Evolutionary conservation across 2,329 filamentous ascomycete genomes (phyloP).

Genomic region (Chrysosporium queenslandicum): DNA sequence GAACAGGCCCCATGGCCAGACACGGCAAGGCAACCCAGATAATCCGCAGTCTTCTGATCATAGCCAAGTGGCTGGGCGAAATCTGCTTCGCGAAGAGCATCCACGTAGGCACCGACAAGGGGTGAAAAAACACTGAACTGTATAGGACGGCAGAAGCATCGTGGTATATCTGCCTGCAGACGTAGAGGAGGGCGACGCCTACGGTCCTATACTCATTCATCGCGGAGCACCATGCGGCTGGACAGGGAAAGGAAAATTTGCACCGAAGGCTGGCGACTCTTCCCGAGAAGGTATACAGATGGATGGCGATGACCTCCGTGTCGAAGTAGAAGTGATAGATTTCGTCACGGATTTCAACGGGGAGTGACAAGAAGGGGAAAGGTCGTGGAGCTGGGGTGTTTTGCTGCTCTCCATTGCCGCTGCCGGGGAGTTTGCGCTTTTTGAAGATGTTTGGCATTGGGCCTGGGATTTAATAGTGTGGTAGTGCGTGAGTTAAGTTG

Average conservation of each 20-base stretch:
- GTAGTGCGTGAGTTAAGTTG: no score
- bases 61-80: slow-evolving; percentile 16
- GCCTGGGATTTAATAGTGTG: no score
- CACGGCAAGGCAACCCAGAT: slow-evolving; percentile 10
- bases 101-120: slow-evolving; percentile 31
- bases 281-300: slow-evolving; percentile 28
- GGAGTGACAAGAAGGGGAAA: slow-evolving; percentile 20
- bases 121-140: slow-evolving; percentile 25
- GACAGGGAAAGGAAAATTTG: slow-evolving; percentile 17
- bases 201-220: no score
- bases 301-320: slow-evolving; percentile 26
- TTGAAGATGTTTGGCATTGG: background rate
- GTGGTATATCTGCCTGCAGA: slow-evolving; percentile 29
- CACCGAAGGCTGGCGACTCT: slow-evolving; percentile 31
- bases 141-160: slow-evolving; percentile 28
- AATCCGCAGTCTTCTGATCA: slow-evolving; percentile 7
- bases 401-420: no score
- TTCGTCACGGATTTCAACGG: slow-evolving; percentile 31
- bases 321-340: slow-evolving; percentile 33
- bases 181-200: slow-evolving; percentile 23
- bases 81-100: slow-evolving; percentile 26
- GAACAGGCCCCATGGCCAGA: slow-evolving; percentile 8
- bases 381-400: background rate
- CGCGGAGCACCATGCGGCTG: slow-evolving; percentile 24
- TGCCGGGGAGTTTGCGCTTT: background rate